Evolutionary conservation across 2,329 filamentous ascomycete genomes (phyloP).

Genomic region (Gliomastix tumulicola): DNA sequence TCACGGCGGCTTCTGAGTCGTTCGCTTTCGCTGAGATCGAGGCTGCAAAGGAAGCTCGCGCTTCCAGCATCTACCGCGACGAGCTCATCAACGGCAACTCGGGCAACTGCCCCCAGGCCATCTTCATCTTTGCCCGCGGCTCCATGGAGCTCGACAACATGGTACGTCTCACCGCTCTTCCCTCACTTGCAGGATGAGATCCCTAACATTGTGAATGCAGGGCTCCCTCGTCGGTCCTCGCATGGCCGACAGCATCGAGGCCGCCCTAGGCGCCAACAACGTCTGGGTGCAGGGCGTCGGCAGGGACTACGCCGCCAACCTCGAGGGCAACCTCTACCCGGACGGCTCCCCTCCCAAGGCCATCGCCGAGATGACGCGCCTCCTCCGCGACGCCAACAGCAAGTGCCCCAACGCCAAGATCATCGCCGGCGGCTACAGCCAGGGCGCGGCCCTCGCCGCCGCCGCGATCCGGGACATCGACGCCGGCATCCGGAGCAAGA

Average conservation of each 20-base stretch:
- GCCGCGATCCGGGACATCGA: constrained; percentile 25
- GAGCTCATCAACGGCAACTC: constrained; percentile 17
- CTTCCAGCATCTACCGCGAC: too few relatives aligned
- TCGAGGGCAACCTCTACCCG: constrained; percentile 26
- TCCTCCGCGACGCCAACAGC: constrained; percentile 28
- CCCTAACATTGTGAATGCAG: too few relatives aligned
- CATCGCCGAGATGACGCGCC: constrained; percentile 29
- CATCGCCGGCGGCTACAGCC: constrained; percentile 28
- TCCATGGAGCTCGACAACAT: constrained; percentile 30
- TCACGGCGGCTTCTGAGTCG: too few relatives aligned
- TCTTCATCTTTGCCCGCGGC: constrained; percentile 31
- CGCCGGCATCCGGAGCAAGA: constrained; percentile 19
- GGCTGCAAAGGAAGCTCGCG: too few relatives aligned
- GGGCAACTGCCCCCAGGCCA: constrained; percentile 23
- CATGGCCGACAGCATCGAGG: constrained; percentile 18
- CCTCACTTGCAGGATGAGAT: too few relatives aligned
- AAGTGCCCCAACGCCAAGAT: constrained; percentile 36
- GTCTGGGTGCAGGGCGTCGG: constrained; percentile 38
- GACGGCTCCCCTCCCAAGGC: constrained; percentile 24
- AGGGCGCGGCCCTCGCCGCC: constrained; percentile 35
- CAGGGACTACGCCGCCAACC: constrained; percentile 25
- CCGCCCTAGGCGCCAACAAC: constrained; percentile 11
- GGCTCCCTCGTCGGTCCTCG: constrained; percentile 21
- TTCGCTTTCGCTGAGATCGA: too few relatives aligned
- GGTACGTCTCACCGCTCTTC: constrained; percentile 17